phyloP scores from a whole-genome alignment of 176 grass and related monocot genomes.

The Tillandsia leiboldiana region DNA sequence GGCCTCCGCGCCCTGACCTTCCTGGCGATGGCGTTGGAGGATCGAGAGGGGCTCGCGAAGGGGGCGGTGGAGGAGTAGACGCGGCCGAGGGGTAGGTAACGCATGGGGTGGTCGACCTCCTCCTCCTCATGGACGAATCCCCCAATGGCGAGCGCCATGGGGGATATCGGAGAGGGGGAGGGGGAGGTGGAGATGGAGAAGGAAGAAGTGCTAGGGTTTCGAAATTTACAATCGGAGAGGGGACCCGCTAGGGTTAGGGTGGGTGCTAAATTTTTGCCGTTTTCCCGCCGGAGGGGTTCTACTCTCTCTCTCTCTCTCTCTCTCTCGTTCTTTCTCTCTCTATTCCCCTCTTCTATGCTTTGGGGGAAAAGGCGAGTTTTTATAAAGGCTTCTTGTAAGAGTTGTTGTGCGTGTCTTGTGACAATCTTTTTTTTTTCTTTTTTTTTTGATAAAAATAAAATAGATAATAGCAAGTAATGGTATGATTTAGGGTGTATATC shows the following conservation, averaged over 20 bases:
- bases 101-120: slow-evolving; percentile 39
- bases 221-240: not conserved
- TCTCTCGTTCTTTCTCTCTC: too few species aligned
- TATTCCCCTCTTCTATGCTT: too few species aligned
- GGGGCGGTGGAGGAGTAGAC: slow-evolving; percentile 69
- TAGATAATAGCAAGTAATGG: too few species aligned
- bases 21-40: slow-evolving; percentile 16
- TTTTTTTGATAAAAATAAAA: too few species aligned
- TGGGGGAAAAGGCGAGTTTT: too few species aligned
- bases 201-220: not conserved
- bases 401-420: too few species aligned
- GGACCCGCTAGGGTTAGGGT: not conserved
- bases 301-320: not conserved
- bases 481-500: too few species aligned
- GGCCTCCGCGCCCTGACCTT: slow-evolving; percentile 27
- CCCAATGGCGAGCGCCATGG: slow-evolving; percentile 65
- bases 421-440: too few species aligned
- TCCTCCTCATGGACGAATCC: slow-evolving; percentile 40
- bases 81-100: slow-evolving; percentile 63
- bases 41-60: not conserved
- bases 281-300: slow-evolving; percentile 5
- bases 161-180: not conserved
- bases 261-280: not conserved
- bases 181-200: not conserved
- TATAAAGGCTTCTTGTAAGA: too few species aligned